Conservation (phyloP, 352 stramenopile genomes). For the Globisporangium uncinulatum region DNA sequence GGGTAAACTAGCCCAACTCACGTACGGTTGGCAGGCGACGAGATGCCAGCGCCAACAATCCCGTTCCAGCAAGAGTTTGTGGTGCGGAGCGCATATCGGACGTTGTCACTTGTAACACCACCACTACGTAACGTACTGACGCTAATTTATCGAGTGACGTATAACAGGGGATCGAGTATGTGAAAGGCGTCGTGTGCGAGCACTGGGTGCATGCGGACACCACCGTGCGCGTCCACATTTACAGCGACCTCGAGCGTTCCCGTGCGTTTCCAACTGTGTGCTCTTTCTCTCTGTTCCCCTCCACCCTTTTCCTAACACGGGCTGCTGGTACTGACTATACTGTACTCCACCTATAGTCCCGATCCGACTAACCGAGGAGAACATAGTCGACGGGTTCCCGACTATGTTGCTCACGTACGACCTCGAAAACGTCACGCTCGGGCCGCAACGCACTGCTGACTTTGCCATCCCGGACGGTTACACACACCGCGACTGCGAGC, state of each 20-base stretch:
- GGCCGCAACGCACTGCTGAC: conserved; percentile 34
- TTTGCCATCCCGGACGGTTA: conserved; percentile 63
- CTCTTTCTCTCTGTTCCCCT: too few relatives aligned
- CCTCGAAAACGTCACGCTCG: conserved; percentile 41
- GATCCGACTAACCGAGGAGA: conserved; percentile 63
- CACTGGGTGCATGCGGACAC: conserved; percentile 56
- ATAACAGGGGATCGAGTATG: conserved; percentile 44
- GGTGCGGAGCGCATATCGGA: conserved; percentile 14
- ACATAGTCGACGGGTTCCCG: conserved; percentile 31
- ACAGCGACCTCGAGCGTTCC: conserved; percentile 34
- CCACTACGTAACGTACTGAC: too few relatives aligned
- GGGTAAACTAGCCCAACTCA: too few relatives aligned
- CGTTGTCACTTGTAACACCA: too few relatives aligned
- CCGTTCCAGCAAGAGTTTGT: conserved; percentile 46
- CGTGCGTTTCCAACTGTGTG: conserved; percentile 15
- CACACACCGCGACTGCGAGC: conserved; percentile 40
- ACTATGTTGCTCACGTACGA: conserved; percentile 64
- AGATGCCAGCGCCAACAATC: conserved; percentile 51
- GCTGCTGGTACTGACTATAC: too few relatives aligned
- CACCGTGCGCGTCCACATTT: conserved; percentile 53
- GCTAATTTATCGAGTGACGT: too few relatives aligned
- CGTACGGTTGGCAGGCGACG: conserved; percentile 17
- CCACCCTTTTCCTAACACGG: too few relatives aligned
- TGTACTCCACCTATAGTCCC: conserved; percentile 26
- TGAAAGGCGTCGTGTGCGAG: conserved; percentile 50